A percentile compares a stretch with the other conserved stretches of the same genome.
Evolutionary conservation across 2,329 filamentous ascomycete genomes (phyloP).

Genomic region (Talaromyces sp.): DNA sequence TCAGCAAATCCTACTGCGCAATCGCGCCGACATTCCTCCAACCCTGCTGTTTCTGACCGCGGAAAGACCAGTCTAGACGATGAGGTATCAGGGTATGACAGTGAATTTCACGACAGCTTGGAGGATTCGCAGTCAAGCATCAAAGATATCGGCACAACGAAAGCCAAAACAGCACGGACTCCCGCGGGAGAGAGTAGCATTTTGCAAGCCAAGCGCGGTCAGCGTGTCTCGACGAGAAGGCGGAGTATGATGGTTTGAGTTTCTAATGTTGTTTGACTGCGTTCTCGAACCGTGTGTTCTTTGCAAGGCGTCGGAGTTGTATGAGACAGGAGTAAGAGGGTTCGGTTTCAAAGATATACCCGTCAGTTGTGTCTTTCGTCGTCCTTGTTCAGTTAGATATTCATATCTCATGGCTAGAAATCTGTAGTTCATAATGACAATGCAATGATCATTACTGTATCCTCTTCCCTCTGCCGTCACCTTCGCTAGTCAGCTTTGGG

Average conservation of each 20-base stretch:
- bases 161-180: background rate
- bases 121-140: conserved; percentile 18
- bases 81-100: conserved; percentile 5
- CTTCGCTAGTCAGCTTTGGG: background rate
- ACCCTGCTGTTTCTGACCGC: conserved; percentile 15
- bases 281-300: background rate
- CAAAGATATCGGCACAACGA: background rate
- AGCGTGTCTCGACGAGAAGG: conserved; percentile 36
- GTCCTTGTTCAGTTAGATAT: background rate
- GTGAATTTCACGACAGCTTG: conserved; percentile 5
- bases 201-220: conserved; percentile 28
- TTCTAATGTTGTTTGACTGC: background rate
- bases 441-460: background rate
- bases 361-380: conserved; percentile 11
- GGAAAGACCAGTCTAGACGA: background rate
- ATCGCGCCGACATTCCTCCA: conserved; percentile 19
- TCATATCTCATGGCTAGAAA: conserved; percentile 13
- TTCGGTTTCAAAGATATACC: conserved; percentile 17
- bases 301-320: background rate
- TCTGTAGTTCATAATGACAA: conserved; percentile 12
- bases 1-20: conserved; percentile 6
- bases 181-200: conserved; percentile 19
- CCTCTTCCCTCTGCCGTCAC: background rate
- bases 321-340: background rate
- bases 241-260: conserved; percentile 44